Conservation (phyloP, 306 rosid species). For the Prunus fruticosa region DNA sequence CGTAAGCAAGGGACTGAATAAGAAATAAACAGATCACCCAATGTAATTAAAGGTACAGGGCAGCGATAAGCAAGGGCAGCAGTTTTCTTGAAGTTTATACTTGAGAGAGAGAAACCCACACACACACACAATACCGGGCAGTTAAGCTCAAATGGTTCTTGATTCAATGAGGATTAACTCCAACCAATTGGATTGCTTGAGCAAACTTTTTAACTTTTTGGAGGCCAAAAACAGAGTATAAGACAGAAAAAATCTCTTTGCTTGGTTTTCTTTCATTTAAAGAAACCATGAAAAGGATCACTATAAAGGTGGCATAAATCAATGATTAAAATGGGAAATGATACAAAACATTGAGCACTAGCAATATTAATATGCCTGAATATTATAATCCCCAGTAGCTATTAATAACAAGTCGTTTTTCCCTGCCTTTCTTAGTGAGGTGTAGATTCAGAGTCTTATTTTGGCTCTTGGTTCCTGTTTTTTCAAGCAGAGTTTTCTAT, state of each 20-base stretch:
- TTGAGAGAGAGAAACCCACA: background rate
- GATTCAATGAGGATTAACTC: background rate
- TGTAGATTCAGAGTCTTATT: no score
- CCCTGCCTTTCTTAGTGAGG: no score
- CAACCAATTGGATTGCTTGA: background rate
- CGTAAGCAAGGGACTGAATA: conserved; percentile 86
- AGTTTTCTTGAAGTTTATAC: background rate
- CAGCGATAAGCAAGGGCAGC: background rate
- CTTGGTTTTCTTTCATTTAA: background rate
- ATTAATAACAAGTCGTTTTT: background rate
- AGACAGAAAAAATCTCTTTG: background rate
- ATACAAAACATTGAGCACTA: background rate
- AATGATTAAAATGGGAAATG: background rate
- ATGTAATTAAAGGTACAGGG: background rate
- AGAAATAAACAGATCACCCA: background rate
- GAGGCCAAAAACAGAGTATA: background rate
- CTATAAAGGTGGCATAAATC: background rate
- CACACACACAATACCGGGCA: background rate
- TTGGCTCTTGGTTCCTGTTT: no score
- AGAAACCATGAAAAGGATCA: background rate
- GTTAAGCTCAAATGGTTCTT: background rate
- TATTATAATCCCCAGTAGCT: background rate
- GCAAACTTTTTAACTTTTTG: background rate
- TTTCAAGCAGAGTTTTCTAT: no score
- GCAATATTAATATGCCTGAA: background rate